These are phyloP conservation scores for Penicillium aurantiogriseum DNA, from an alignment of 2,329 filamentous ascomycete genomes.

Conservation along the genomic window DNA sequence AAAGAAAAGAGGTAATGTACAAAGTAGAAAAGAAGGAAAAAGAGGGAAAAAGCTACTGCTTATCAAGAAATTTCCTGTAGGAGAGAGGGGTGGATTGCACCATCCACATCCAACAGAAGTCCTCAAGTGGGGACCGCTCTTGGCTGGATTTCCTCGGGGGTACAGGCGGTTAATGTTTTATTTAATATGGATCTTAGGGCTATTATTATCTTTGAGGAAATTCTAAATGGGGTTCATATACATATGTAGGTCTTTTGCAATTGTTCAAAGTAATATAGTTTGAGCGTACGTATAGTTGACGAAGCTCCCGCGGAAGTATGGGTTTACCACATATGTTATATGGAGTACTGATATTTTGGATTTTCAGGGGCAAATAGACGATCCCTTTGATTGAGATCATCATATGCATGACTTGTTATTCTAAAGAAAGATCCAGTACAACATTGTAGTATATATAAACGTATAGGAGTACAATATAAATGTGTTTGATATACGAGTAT, in stretches of 20 bases:
- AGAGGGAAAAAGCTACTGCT: conserved; percentile 1
- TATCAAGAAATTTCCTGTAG: conserved; percentile 12
- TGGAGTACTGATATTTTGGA: neutral
- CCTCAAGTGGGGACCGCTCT: conserved; percentile 23
- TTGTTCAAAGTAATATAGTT: neutral
- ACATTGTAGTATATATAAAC: neutral
- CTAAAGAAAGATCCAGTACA: neutral
- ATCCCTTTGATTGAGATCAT: neutral
- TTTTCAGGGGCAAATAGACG: conserved; percentile 23
- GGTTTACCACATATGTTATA: neutral
- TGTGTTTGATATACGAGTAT: neutral
- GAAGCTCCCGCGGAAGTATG: neutral
- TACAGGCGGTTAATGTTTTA: neutral
- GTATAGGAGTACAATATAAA: neutral
- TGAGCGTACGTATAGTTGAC: no score
- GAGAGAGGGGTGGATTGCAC: conserved; percentile 7
- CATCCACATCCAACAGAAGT: conserved; percentile 11
- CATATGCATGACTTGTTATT: neutral
- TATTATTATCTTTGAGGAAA: neutral
- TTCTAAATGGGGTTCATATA: neutral
- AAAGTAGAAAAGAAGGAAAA: neutral
- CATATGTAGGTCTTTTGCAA: neutral
- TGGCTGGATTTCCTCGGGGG: conserved; percentile 8
- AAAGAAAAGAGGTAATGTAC: conserved; percentile 1
- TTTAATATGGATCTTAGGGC: neutral